Evolutionary conservation across 2,329 filamentous ascomycete species (phyloP), one percentile per base, ranked within the genome.

Genomic region (Aspergillus hortae): DNA sequence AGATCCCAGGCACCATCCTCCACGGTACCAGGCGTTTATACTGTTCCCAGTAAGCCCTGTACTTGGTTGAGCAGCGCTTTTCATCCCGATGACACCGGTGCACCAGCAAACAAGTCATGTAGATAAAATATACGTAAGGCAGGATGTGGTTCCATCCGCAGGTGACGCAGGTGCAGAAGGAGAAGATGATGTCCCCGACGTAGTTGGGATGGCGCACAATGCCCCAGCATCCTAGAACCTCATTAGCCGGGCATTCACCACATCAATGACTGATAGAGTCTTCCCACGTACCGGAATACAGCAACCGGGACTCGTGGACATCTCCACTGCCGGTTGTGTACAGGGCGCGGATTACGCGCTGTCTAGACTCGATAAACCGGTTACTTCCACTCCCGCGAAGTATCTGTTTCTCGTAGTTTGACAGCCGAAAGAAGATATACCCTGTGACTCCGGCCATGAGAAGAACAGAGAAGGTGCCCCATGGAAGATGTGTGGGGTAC

Each of bases 41-140:
- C 41, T 68, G 67, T 6, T 68, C 63, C 77, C 77, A 79, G 1
- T 66, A 65, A 2, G 65, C 58, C 2, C 77, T 76, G 49, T 79
- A 79, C 54, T 79, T 79, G 17, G 61, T 66, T 2, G 61, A 65
- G 38, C 75, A 78, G 7, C 76, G 64, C 47, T 69, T 67, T 59
- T 79, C 77, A 45, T 78, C 77, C 9, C 76, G 67, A 32, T 70
- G 66, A 43, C 75, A 77, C 5, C 77, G 67, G 59, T 79, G 75
- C 4, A 77, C 59, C 4, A 79, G 65, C 9, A 79, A 53, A 2
- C 68, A 51, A 0, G 69, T 70, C 73, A 79, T 77, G 57, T 72
- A 78, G 1, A 76, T 65, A 0, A 71, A 70, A 52, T 79, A 79
- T 0, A 65, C 68, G 74, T 75, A 79, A 0, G 75, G 74, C 3